Evolutionary conservation across 192 early-diverging fungal genomes (phyloP), one percentile per base, ranked within the genome.

Genomic region (Lobosporangium transversale): DNA sequence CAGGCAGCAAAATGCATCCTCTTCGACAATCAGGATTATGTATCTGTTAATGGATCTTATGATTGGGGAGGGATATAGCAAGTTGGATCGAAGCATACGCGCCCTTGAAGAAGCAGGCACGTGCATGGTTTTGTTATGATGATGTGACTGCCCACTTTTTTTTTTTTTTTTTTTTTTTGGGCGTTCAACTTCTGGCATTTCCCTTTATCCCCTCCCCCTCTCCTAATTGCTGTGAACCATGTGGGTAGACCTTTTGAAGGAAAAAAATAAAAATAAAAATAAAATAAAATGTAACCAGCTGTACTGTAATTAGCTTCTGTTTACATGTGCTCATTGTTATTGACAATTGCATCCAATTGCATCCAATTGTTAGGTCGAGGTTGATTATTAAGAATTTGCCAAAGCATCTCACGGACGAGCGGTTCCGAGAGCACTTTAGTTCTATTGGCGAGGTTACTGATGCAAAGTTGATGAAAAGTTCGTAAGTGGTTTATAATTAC

Each of bases 351-450:
- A n/a, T n/a, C n/a, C n/a, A n/a, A n/a, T n/a, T n/a, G n/a, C n/a
- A n/a, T n/a, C n/a, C n/a, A n/a, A n/a, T n/a, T n/a, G n/a, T n/a
- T n/a, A 75, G 71, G 80, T 82, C 76, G 29, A 92, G 97, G 48
- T 86, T 99, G 29, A 93, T 99, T 68, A 92, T 99, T 62, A 97
- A 96, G 73, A 97, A 97, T 83, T 85, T 99, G n/a, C 97, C 97
- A 53, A 95, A 94, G 78, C 85, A 96, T 70, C 81, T 95, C 31
- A 89, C 87, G 15, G 87, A 93, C 43, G 91, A 95, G 24, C 87
- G 94, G 59, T 89, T 99, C 66, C 86, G 90, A 33, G 91, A 91
- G 52, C 94, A 95, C 80, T 98, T 99, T 83, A 85, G 85, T 32
- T 53, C 84, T 24, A 89, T 91, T 55, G 95, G 94, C 44, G 89